Base-by-base conservation (phyloP, 2,329 filamentous ascomycete species). In the Westerdykella aurantiaca region DNA sequence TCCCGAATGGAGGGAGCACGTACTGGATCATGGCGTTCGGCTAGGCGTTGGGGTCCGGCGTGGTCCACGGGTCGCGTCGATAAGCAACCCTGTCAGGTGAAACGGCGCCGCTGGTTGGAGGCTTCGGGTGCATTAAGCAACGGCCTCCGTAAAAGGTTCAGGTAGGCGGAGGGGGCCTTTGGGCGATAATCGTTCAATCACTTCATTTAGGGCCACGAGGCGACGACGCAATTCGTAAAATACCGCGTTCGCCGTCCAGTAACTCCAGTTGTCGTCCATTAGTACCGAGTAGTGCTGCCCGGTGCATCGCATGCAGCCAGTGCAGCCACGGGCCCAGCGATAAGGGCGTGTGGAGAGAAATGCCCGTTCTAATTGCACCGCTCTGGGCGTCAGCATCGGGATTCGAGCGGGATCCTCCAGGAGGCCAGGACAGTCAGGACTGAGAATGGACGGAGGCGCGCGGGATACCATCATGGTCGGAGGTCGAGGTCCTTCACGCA, bases 101-200 rank as follows among this genome's bases (percentile, higher is more conserved):
- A 29, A 29, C 25, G 25, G 25, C 4, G 4, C 4, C 11, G 25
- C 25, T 29, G 25, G 25, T 29, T 29, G 25, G 38, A 46, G 53
- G 53, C 50, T 48, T 49, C 55, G 45, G 52, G 47, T 39, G 54
- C 56, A 62, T 65, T 66, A 66, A 66, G 62, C 45, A 57, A 48
- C 49, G 55, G 45, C 56, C 55, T 46, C 41, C 38, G 29, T 43
- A 29, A 29, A 12, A 29, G 25, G 9, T 29, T 29, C 25, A 29
- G 38, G 43, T 48, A 50, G 50, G 35, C 12, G 6, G 41, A 39
- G 43, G 29, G 39, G 45, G 44, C 37, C 10, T 12, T 9, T n/a
- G 38, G 39, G 43, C 38, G 44, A 46, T 55, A 43, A 50, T 49
- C 45, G 44, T 46, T 41, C 45, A 57, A 57, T 53, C 18, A 6